These are phyloP conservation scores for Scheffersomyces amazonensis DNA, from an alignment of 805 yeast genomes.

Conservation along the genomic window DNA sequence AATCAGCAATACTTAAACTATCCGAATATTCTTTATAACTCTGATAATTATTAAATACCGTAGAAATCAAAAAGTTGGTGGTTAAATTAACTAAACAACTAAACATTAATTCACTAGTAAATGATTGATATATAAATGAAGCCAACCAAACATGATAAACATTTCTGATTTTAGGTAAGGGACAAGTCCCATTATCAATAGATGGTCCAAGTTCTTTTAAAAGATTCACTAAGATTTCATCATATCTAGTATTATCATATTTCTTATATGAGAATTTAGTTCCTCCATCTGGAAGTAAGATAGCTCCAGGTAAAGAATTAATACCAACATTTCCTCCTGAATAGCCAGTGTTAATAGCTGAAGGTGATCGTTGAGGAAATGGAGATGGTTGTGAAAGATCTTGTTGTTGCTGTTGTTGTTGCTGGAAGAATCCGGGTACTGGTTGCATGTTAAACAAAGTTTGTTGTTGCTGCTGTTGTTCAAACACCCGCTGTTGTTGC, in stretches of 20 bases:
- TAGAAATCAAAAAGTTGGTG: slow-evolving; percentile 36
- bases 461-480: neutral
- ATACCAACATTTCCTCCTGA: neutral
- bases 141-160: slow-evolving; percentile 32
- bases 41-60: slow-evolving; percentile 16
- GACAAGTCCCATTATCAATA: slow-evolving; percentile 22
- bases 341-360: too few relatives aligned
- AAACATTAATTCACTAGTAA: slow-evolving; percentile 24
- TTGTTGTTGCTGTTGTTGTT: neutral
- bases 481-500: neutral
- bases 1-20: neutral
- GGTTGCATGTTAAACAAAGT: too few relatives aligned
- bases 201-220: slow-evolving; percentile 11
- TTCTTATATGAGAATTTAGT: slow-evolving; percentile 2
- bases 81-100: slow-evolving; percentile 36
- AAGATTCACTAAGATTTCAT: slow-evolving; percentile 2
- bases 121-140: slow-evolving; percentile 25
- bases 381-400: too few relatives aligned
- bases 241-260: slow-evolving; percentile 4
- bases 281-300: neutral
- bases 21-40: neutral
- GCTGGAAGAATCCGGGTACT: too few relatives aligned
- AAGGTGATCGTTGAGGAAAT: neutral
- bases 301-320: slow-evolving; percentile 7
- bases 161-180: slow-evolving; percentile 23